Evolutionary conservation across 257 asterid genomes (phyloP), one percentile per base, ranked within the genome.

Genomic region (Solanum peruvianum): DNA sequence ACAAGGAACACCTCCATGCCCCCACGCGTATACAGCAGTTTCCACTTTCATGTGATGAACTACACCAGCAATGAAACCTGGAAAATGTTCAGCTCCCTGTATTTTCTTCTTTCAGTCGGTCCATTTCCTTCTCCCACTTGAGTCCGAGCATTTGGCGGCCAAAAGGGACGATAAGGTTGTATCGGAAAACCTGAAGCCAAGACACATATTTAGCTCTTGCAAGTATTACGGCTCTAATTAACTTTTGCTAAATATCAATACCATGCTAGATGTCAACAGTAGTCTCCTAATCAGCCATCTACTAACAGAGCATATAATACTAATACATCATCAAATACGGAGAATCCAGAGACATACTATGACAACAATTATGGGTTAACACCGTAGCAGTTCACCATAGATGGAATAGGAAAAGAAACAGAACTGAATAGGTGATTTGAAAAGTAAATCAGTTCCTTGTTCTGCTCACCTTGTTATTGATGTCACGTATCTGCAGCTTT

Each of bases 121-220:
- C 93, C 41, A 95, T 77, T 88, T 96, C 98, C 88, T 91, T 93
- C 91, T 96, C 98, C 99, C 99, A 96, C 91, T 93, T 94, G 49
- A 92, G 91, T 87, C 98, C 98, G 21, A 41, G 33, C 93, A 96
- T 95, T 71, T 96, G 98, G 86, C 98, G 96, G 21, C 99, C 97
- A 87, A 93, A 96, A 16, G 98, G 98, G 72, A 93, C 99, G 69
- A 96, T 95, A 44, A 96, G 94, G 88, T 96, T 96, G 93, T 95
- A 94, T 67, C 89, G 94, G 69, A 93, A 89, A 73, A 96, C 96
- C 98, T 95, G 90, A 90, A 93, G 71, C 49, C 33, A 67, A 37
- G 4, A 14, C 25, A 25, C 64, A 62, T 16, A 27, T 15, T 77
- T 45, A 78, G 66, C 35, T 37, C 39, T 37, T 6, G 39, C 39